Evolutionary conservation across 2,329 filamentous ascomycete genomes (phyloP).

Genomic region (Botrytis tulipae): DNA sequence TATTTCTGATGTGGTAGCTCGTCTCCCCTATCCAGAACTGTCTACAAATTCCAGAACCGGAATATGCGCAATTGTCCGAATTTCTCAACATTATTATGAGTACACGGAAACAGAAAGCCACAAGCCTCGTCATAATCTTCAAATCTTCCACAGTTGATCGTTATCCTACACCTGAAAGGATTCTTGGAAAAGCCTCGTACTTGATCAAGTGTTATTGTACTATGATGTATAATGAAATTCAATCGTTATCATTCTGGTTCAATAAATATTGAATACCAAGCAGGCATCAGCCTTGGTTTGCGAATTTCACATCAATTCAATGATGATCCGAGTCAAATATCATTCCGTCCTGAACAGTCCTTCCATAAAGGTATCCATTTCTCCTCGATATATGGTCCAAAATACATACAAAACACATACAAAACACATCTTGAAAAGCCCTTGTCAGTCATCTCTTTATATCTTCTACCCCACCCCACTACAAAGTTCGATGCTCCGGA

Average conservation of each 20-base stretch:
- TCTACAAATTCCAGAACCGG: too few relatives aligned
- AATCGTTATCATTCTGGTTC: background rate
- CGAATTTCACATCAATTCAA: background rate
- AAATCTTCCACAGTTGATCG: too few relatives aligned
- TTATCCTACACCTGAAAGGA: too few relatives aligned
- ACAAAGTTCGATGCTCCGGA: background rate
- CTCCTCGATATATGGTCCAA: background rate
- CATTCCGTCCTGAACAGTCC: background rate
- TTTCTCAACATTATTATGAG: too few relatives aligned
- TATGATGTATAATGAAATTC: background rate
- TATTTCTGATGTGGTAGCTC: background rate
- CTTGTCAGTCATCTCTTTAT: too few relatives aligned
- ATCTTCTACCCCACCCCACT: background rate
- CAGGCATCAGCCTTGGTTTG: background rate
- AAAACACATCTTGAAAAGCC: background rate
- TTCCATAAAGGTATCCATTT: background rate
- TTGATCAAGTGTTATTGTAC: too few relatives aligned
- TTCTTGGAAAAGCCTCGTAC: too few relatives aligned
- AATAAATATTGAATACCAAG: background rate
- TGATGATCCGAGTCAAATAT: background rate
- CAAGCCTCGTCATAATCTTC: too few relatives aligned
- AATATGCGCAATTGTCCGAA: too few relatives aligned
- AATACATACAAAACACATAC: background rate
- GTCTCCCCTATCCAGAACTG: background rate
- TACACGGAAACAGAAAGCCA: too few relatives aligned